Evolutionary conservation across 1,284 basidiomycete genomes (phyloP).

Genomic region (Apiotrichum mycotoxinovorans): DNA sequence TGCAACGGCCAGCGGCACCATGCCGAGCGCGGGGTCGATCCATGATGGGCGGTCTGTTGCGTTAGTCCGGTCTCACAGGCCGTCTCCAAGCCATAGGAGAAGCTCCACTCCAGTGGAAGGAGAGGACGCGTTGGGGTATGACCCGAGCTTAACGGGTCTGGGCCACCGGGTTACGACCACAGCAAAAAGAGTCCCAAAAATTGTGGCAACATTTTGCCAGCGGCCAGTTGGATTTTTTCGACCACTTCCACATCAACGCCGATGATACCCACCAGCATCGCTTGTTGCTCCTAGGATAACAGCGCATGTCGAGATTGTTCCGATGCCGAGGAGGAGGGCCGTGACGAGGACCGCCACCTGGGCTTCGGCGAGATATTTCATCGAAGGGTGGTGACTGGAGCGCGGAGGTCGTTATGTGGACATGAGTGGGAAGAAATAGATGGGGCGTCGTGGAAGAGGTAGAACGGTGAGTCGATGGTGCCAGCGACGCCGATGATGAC

Average conservation of each 20-base stretch:
- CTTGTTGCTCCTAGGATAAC: background rate
- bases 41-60: background rate
- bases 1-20: background rate
- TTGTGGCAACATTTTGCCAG: no score
- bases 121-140: no score
- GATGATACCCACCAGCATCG: background rate
- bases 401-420: background rate
- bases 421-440: background rate
- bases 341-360: constrained; percentile 1
- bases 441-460: background rate
- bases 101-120: no score
- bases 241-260: background rate
- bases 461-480: background rate
- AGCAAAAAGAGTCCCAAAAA: no score
- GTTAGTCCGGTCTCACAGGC: background rate
- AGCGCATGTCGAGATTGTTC: background rate
- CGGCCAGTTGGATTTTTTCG: background rate
- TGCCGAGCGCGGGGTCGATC: background rate
- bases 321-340: constrained; percentile 1
- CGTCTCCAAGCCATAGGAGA: no score
- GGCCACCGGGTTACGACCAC: background rate
- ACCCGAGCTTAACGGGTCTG: background rate
- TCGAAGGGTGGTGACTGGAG: background rate
- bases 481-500: background rate
- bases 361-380: constrained; percentile 4